Evolutionary conservation across 1,284 basidiomycete genomes (phyloP).

Genomic region (Tilletia walkeri): DNA sequence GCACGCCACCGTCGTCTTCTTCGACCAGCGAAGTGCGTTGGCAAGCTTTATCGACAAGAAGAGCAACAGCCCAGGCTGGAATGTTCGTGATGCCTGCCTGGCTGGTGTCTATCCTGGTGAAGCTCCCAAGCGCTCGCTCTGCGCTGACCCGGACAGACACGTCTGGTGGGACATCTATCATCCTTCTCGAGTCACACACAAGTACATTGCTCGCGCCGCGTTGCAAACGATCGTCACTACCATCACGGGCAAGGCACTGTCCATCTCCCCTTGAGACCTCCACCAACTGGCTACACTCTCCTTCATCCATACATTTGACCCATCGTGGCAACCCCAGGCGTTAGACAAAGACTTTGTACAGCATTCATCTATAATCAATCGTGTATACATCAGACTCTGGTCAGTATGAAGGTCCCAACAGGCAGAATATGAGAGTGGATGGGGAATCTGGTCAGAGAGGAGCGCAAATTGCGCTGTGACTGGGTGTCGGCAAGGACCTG

Average conservation of each 20-base stretch:
- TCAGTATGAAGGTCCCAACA: too few relatives aligned
- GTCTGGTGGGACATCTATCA: conserved; percentile 35
- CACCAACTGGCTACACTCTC: too few relatives aligned
- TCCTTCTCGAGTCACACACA: conserved; percentile 26
- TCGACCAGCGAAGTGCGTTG: conserved; percentile 5
- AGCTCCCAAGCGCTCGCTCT: conserved; percentile 17
- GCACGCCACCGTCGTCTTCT: neutral
- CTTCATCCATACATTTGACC: neutral
- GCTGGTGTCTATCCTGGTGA: conserved; percentile 21
- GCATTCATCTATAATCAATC: too few relatives aligned
- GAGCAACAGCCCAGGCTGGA: conserved; percentile 3
- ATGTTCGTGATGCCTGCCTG: conserved; percentile 25
- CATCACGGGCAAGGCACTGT: too few relatives aligned
- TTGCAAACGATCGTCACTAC: neutral
- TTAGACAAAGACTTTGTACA: too few relatives aligned
- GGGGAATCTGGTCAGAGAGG: neutral
- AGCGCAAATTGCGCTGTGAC: neutral
- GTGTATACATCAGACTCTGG: too few relatives aligned
- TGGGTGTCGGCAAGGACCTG: too few relatives aligned
- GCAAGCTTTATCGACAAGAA: neutral
- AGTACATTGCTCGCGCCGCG: conserved; percentile 21
- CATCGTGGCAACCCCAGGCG: neutral
- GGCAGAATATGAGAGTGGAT: too few relatives aligned
- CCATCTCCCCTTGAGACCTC: neutral
- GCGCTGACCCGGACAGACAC: conserved; percentile 26